A percentile compares a stretch with the other conserved stretches of the same genome.
Evolutionary conservation across 2,329 filamentous ascomycete genomes (phyloP).

Genomic region (Hymenoscyphus occultus): DNA sequence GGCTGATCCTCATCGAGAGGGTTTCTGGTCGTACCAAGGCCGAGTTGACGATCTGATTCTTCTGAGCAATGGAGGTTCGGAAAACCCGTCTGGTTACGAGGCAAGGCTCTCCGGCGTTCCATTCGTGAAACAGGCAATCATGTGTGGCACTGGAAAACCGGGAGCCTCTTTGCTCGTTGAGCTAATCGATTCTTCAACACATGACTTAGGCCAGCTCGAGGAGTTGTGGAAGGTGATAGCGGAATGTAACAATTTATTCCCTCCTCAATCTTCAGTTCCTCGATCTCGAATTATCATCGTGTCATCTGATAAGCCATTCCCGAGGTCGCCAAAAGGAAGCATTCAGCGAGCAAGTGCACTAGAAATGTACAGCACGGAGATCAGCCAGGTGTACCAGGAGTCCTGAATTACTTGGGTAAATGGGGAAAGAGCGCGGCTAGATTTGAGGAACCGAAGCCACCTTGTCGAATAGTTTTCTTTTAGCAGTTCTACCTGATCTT

Average conservation of each 20-base stretch:
- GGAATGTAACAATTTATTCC: constrained; percentile 31
- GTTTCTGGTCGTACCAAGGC: constrained; percentile 38
- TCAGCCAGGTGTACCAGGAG: too few relatives aligned
- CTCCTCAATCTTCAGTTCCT: constrained; percentile 32
- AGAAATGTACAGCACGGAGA: constrained; percentile 26
- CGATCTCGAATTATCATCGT: constrained; percentile 34
- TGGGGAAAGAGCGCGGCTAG: too few relatives aligned
- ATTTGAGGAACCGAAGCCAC: too few relatives aligned
- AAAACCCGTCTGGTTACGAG: constrained; percentile 42
- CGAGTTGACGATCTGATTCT: constrained; percentile 43
- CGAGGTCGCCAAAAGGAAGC: constrained; percentile 38
- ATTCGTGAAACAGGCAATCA: constrained; percentile 33
- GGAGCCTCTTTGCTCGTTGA: constrained; percentile 40
- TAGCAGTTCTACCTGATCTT: too few relatives aligned
- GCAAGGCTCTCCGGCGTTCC: constrained; percentile 37
- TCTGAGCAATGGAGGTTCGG: constrained; percentile 43
- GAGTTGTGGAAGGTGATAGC: constrained; percentile 34
- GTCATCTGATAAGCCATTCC: constrained; percentile 34
- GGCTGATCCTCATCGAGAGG: constrained; percentile 36
- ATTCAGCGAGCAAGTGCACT: constrained; percentile 36
- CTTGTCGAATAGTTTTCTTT: too few relatives aligned
- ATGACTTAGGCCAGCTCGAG: not conserved
- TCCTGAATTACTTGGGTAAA: too few relatives aligned
- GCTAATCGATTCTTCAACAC: constrained; percentile 8
- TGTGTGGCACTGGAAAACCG: constrained; percentile 38